Evolutionary conservation across 352 stramenopile species (phyloP), one percentile per base, ranked within the genome.

Genomic region (Phytophthora litchii): DNA sequence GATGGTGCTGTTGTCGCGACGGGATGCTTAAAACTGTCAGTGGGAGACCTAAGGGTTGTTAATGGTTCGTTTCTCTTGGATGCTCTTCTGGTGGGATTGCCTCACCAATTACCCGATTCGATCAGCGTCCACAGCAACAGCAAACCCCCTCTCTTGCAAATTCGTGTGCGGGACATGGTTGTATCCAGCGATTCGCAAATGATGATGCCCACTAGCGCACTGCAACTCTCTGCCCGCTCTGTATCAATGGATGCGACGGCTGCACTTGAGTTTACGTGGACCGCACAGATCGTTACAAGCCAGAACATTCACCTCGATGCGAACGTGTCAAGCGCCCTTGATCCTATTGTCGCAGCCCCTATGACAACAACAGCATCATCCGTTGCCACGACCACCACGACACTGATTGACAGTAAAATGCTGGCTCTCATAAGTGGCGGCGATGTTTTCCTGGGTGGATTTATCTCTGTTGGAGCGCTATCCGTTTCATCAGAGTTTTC

Each of bases 21-120:
- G 9, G 54, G 58, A n/a, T 66, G 46, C 8, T 27, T 86, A 8
- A 57, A 64, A 4, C 34, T 86, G 16, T 47, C 58, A 3, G 53
- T 44, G 0, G 80, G 76, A 40, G 72, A 87, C 25, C 31, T 90
- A 12, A 55, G 45, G 11, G 61, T 88, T 9, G 43, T 70, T 1
- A 90, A 88, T 53, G 63, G 67, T 1, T 90, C 78, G 3, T 75
- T 73, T 37, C 43, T 88, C 16, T 58, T 88, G 42, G 71, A 88
- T 49, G 59, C 67, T 12, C 43, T 75, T 14, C 54, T 70, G 9
- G 53, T 76, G 8, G 54, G 58, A 3, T 42, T 60, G 13, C 50
- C 53, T 11, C 50, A 59, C 8, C 35, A 67, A 16, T 20, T 70
- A 23, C 43, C 54, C 7, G 36, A 62, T 55, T 73, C 59, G 14